Conservation (phyloP, 2,329 filamentous ascomycete genomes). For the Ceratocystis eucalypticola region DNA sequence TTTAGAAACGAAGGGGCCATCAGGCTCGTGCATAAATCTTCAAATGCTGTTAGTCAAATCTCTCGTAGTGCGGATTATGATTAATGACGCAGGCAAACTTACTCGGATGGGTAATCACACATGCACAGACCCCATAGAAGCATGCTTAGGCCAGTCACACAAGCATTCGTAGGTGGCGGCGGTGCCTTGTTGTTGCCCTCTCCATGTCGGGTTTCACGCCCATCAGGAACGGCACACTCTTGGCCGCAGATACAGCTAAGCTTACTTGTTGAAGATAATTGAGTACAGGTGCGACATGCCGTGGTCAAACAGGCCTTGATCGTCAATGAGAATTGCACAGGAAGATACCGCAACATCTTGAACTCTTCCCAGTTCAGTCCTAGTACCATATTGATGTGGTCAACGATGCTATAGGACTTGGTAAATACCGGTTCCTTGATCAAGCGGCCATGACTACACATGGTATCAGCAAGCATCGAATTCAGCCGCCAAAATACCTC, state of each 20-base stretch:
- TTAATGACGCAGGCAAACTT: background rate
- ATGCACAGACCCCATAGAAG: conserved; percentile 6
- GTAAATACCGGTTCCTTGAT: background rate
- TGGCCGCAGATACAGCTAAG: background rate
- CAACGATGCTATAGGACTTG: background rate
- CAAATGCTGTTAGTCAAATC: background rate
- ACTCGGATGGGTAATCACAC: background rate
- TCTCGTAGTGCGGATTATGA: background rate
- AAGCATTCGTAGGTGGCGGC: background rate
- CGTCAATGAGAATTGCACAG: background rate
- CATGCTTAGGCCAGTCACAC: background rate
- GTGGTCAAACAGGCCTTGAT: background rate
- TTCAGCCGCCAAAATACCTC: background rate
- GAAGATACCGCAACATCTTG: background rate
- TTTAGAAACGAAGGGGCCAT: background rate
- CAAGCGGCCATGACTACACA: background rate
- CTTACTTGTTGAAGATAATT: background rate
- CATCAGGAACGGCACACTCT: background rate
- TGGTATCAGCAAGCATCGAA: background rate
- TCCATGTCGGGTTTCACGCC: background rate
- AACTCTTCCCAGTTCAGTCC: background rate
- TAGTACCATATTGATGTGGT: background rate
- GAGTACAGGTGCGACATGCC: background rate
- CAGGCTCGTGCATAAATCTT: background rate
- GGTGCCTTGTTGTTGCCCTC: background rate